Conservation (phyloP, 2,329 filamentous ascomycete species). For the Ophiostoma ips region DNA sequence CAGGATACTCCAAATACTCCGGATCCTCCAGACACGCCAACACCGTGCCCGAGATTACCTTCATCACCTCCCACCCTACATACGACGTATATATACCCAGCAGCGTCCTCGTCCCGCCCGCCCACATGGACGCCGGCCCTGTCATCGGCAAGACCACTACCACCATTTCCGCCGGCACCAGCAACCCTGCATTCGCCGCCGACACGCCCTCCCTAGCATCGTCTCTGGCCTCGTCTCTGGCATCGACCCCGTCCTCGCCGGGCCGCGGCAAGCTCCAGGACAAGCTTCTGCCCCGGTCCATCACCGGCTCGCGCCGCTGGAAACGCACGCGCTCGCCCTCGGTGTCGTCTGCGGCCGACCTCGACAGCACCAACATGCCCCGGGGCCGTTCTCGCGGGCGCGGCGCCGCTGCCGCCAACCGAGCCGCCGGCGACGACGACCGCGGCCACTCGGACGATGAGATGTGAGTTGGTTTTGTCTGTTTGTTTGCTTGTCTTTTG, state of each 20-base stretch:
- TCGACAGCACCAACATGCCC: not conserved
- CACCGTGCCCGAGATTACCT: no score
- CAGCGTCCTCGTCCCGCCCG: not conserved
- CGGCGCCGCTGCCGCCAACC: slow-evolving; percentile 1
- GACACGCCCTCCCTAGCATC: not conserved
- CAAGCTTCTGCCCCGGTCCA: slow-evolving; percentile 1
- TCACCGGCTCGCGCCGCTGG: slow-evolving; percentile 1
- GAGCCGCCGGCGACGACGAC: slow-evolving; percentile 2
- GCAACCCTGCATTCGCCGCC: not conserved
- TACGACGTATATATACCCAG: no score
- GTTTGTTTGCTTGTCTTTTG: not conserved
- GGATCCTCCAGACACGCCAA: no score
- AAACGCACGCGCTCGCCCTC: not conserved
- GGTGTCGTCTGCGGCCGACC: not conserved
- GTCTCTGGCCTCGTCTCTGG: not conserved
- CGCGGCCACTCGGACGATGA: slow-evolving; percentile 3
- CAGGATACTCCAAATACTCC: no score
- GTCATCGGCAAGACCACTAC: not conserved
- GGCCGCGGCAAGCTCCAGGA: not conserved
- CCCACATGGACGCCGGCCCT: not conserved
- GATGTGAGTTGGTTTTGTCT: slow-evolving; percentile 1
- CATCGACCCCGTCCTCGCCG: not conserved
- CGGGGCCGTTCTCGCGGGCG: not conserved
- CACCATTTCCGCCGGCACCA: not conserved
- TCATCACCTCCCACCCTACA: no score